Percentiles rank a stretch among this genome's conserved stretches.
These are phyloP conservation scores for Zasmidium cellare DNA, from an alignment of 2,329 filamentous ascomycete genomes.

Conservation along the genomic window DNA sequence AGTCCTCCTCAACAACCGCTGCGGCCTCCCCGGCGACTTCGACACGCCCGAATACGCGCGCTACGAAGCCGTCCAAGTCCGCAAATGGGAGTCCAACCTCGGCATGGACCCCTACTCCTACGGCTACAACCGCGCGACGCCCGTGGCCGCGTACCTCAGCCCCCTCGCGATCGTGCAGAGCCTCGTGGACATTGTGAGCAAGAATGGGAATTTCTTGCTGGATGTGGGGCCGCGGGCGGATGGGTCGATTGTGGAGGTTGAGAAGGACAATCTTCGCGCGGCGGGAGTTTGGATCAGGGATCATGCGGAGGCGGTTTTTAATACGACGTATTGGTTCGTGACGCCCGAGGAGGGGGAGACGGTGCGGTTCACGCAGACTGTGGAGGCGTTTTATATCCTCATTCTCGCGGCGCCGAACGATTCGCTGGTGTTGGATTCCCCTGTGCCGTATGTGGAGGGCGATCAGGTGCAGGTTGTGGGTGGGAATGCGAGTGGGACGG, in stretches of 20 bases:
- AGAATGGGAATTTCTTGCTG: conserved; percentile 35
- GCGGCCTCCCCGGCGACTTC: conserved; percentile 58
- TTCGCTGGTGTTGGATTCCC: conserved; percentile 43
- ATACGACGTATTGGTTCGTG: conserved; percentile 58
- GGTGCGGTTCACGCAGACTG: conserved; percentile 54
- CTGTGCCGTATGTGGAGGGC: conserved; percentile 49
- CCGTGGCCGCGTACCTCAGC: conserved; percentile 29
- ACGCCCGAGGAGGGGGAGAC: conserved; percentile 45
- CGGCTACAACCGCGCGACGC: conserved; percentile 60
- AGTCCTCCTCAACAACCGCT: conserved; percentile 59
- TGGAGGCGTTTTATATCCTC: conserved; percentile 55
- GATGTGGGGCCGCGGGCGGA: conserved; percentile 52
- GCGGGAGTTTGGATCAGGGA: conserved; percentile 57
- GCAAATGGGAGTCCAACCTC: conserved; percentile 62
- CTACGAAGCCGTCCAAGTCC: conserved; percentile 50
- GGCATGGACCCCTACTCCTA: conserved; percentile 63
- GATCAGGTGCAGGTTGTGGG: conserved; percentile 51
- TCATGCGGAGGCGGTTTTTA: conserved; percentile 58
- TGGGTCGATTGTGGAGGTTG: conserved; percentile 53
- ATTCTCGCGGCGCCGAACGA: conserved; percentile 46
- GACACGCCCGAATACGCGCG: conserved; percentile 61
- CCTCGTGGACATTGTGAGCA: conserved; percentile 32
- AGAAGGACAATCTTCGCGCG: conserved; percentile 49
- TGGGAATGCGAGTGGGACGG: conserved; percentile 30
- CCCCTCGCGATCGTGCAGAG: conserved; percentile 25